Conservation (phyloP, 257 asterid genomes). For the Cordia subcordata region DNA sequence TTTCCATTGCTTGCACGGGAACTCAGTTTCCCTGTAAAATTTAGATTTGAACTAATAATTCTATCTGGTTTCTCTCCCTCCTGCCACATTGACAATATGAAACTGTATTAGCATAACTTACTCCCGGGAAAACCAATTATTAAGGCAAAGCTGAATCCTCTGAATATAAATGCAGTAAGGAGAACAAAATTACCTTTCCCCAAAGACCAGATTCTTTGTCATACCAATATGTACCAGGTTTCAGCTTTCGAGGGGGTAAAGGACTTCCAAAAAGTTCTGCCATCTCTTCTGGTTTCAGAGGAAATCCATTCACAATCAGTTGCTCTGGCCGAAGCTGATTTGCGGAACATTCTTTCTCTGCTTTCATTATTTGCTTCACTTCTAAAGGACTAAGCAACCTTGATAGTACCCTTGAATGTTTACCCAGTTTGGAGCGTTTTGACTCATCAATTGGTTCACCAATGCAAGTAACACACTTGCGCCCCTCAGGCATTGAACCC, state of each 20-base stretch:
- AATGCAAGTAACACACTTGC: slow-evolving; percentile 88
- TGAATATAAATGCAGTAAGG: slow-evolving; percentile 5
- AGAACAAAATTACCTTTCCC: slow-evolving; percentile 66
- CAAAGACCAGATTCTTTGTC: slow-evolving; percentile 93
- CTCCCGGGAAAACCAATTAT: slow-evolving; percentile 5
- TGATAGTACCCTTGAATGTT: slow-evolving; percentile 62
- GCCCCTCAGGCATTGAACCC: slow-evolving; percentile 99
- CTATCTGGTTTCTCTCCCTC: slow-evolving; percentile 96
- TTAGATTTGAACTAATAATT: slow-evolving; percentile 71
- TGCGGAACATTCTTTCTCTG: slow-evolving; percentile 80
- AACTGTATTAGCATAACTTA: slow-evolving; percentile 26
- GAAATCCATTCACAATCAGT: slow-evolving; percentile 74
- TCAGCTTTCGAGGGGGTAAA: slow-evolving; percentile 72
- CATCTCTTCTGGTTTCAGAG: slow-evolving; percentile 80
- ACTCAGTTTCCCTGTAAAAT: slow-evolving; percentile 81
- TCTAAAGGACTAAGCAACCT: slow-evolving; percentile 83
- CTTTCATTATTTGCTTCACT: slow-evolving; percentile 87
- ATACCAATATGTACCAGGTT: slow-evolving; percentile 94
- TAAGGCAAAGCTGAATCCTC: slow-evolving; percentile 3
- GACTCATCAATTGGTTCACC: slow-evolving; percentile 83
- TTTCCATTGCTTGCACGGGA: slow-evolving; percentile 86
- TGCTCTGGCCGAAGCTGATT: slow-evolving; percentile 95
- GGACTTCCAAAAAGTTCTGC: slow-evolving; percentile 74
- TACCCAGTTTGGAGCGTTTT: slow-evolving; percentile 65
- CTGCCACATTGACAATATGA: slow-evolving; percentile 36